Evolutionary conservation across 148 eudicot species (phyloP), one percentile per base, ranked within the genome.

Genomic region (Silene conica): DNA sequence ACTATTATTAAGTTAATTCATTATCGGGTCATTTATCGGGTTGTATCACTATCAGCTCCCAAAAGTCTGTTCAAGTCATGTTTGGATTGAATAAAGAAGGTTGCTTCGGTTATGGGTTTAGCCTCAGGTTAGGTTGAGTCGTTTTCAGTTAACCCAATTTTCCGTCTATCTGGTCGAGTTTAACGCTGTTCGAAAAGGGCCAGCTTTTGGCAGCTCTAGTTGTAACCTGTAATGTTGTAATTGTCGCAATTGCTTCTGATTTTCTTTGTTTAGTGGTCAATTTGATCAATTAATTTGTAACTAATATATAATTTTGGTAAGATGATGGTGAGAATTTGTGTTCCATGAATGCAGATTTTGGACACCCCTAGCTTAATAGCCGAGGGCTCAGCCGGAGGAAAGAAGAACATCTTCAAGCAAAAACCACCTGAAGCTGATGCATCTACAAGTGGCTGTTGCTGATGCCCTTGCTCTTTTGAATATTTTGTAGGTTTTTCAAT

Each of bases 311-410:
- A 96, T 87, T 93, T 46, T 86, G 90, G 81, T 96, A 89, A 6
- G 90, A 31, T 31, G 34, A 31, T 5, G 34, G 34, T 31, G 5
- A 31, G 21, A 65, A 31, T 18, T 4, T 48, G 48, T 23, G 4
- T 8, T 48, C 22, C 34, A 69, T 46, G 60, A 64, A 41, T 77
- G 81, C 88, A 93, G 96, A 89, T 90, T 48, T 86, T 93, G 79
- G 98, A 90, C 9, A 93, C 93, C 20, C 98, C 98, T 18, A 90
- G 94, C 93, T 20, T 93, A 25, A 76, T 89, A 80, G 92, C 88
- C 0, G 96, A 87, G 80, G 96, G 92, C 50, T 82, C 93, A 46
- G 80, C 93, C 0, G 89, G 88, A 38, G 83, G 74, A 46, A 92
- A 87, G 73, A 88, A 75, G 83, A 92, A 92, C 81, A 88, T 86